These are phyloP conservation scores for Urtica urens DNA, from an alignment of 306 rosid genomes.

Conservation along the genomic window DNA sequence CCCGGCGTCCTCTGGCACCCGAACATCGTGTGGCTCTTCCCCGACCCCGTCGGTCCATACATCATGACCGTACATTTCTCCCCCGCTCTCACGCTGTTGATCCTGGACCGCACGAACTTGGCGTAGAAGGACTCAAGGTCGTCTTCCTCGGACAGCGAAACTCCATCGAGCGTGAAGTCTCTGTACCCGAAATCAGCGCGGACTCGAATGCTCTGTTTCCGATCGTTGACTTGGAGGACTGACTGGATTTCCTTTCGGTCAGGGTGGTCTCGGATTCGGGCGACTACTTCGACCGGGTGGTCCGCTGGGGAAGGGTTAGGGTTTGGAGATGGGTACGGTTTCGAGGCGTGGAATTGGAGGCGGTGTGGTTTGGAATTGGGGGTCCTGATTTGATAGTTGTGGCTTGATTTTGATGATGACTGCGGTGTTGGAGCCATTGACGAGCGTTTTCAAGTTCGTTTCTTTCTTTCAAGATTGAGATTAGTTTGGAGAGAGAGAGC, in stretches of 20 bases:
- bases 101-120: conserved; percentile 71
- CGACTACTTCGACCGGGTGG: conserved; percentile 85
- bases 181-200: conserved; percentile 89
- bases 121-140: conserved; percentile 55
- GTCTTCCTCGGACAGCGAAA: conserved; percentile 78
- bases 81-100: conserved; percentile 60
- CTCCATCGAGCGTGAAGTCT: conserved; percentile 87
- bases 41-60: conserved; percentile 98
- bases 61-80: conserved; percentile 93
- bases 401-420: conserved; percentile 54
- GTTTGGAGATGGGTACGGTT: conserved; percentile 45
- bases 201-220: conserved; percentile 48
- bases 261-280: conserved; percentile 81
- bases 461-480: conserved; percentile 20
- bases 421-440: conserved; percentile 95
- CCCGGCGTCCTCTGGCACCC: conserved; percentile 84
- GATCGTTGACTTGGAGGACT: conserved; percentile 44
- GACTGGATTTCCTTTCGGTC: conserved; percentile 64
- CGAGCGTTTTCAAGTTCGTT: background rate
- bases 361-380: conserved; percentile 76
- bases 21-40: conserved; percentile 95
- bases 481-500: conserved; percentile 9
- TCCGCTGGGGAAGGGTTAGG: conserved; percentile 36
- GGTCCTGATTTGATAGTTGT: conserved; percentile 40
- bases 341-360: conserved; percentile 41